phyloP scores from a whole-genome alignment of 441 rosid genomes.

The Arabidopsis lyrata region DNA sequence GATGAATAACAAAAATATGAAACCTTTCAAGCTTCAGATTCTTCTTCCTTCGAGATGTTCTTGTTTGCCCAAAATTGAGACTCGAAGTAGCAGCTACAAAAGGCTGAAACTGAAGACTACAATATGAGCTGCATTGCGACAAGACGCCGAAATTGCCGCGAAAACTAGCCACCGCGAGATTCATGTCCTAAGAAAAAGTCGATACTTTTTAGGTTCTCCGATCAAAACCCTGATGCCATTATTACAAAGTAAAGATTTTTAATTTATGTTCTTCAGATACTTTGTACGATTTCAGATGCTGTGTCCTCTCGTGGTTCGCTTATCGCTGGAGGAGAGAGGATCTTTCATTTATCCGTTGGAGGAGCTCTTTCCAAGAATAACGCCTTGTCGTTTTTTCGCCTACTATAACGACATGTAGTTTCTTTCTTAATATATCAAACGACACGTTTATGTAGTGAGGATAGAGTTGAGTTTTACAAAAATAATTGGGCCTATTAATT shows the following conservation, averaged over 20 bases:
- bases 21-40: constrained; percentile 61
- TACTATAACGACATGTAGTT: neutral
- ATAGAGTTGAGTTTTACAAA: too few species aligned
- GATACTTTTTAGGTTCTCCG: constrained; percentile 20
- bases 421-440: neutral
- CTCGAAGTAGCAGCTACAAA: constrained; percentile 53
- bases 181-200: constrained; percentile 52
- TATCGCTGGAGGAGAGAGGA: constrained; percentile 33
- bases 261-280: neutral
- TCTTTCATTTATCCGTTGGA: constrained; percentile 49
- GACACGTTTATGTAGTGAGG: neutral
- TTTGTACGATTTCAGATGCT: constrained; percentile 20
- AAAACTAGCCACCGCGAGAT: constrained; percentile 53
- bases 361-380: constrained; percentile 42
- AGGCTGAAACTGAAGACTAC: constrained; percentile 59
- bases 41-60: constrained; percentile 36
- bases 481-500: too few species aligned
- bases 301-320: constrained; percentile 41
- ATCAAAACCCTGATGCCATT: constrained; percentile 49
- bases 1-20: neutral
- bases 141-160: constrained; percentile 57
- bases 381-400: constrained; percentile 32
- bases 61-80: constrained; percentile 40
- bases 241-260: constrained; percentile 6
- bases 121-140: constrained; percentile 62